Percentiles rank a stretch among this genome's conserved stretches.
phyloP scores from a whole-genome alignment of 805 yeast species.

The Yamadazyma laniorum region DNA sequence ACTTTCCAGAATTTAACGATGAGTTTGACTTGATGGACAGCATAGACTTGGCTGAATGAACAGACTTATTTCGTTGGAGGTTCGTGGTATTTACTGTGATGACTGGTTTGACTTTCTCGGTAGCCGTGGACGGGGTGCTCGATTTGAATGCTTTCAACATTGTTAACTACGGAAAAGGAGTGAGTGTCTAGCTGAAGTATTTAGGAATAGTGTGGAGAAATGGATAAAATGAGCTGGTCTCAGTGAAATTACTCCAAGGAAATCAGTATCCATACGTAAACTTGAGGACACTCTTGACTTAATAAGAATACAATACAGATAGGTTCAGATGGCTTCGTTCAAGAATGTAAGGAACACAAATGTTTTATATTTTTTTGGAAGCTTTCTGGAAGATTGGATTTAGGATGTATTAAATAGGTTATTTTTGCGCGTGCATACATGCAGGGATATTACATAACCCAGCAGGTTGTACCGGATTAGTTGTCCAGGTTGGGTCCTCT shows the following conservation, averaged over 20 bases:
- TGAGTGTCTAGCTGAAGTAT: too few species aligned
- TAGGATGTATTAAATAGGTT: not conserved
- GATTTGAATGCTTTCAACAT: slow-evolving; percentile 17
- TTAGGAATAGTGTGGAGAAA: too few species aligned
- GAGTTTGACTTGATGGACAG: slow-evolving; percentile 8
- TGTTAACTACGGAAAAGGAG: too few species aligned
- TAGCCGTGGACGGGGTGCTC: not conserved
- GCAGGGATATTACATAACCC: not conserved
- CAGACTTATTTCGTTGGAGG: slow-evolving; percentile 9
- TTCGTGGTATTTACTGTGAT: slow-evolving; percentile 6
- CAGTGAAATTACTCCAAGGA: too few species aligned
- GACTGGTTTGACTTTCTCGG: slow-evolving; percentile 4
- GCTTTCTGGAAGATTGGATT: not conserved
- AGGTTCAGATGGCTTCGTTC: too few species aligned
- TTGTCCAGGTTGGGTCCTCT: too few species aligned
- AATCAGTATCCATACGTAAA: too few species aligned
- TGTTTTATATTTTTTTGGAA: slow-evolving; percentile 3
- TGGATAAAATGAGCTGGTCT: too few species aligned
- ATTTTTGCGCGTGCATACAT: too few species aligned
- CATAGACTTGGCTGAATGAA: slow-evolving; percentile 8
- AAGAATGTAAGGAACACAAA: slow-evolving; percentile 10
- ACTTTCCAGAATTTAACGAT: slow-evolving; percentile 9
- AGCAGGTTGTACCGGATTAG: too few species aligned
- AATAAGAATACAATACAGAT: too few species aligned
- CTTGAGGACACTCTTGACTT: too few species aligned